These are phyloP conservation scores for Arabis alpina DNA, from an alignment of 345 rosid species.

Conservation along the genomic window DNA sequence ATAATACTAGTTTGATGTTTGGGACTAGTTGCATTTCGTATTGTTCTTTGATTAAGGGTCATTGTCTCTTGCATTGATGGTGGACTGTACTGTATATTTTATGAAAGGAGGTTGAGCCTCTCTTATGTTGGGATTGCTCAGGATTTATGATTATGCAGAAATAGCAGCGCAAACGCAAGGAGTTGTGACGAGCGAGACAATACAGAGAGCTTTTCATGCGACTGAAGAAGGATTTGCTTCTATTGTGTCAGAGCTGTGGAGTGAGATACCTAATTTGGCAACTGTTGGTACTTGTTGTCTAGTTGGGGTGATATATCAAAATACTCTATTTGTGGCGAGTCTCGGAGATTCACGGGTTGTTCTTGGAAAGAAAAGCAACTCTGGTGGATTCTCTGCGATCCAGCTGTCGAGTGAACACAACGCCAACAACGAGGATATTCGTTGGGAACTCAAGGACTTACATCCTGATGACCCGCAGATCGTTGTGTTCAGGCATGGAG, in stretches of 20 bases:
- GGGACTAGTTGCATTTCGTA: slow-evolving; percentile 1
- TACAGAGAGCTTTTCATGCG: slow-evolving; percentile 68
- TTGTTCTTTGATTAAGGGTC: too few species aligned
- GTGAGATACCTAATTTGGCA: slow-evolving; percentile 63
- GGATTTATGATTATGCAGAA: slow-evolving; percentile 87
- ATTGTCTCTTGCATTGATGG: slow-evolving; percentile 18
- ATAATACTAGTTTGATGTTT: background rate
- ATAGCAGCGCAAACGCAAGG: slow-evolving; percentile 70
- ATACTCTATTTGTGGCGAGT: slow-evolving; percentile 84
- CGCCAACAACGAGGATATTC: slow-evolving; percentile 75
- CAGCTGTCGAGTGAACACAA: slow-evolving; percentile 91
- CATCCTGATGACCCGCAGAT: slow-evolving; percentile 91
- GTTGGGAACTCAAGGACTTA: slow-evolving; percentile 78
- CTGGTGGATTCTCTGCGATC: slow-evolving; percentile 70
- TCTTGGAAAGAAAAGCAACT: slow-evolving; percentile 77
- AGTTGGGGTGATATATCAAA: slow-evolving; percentile 78
- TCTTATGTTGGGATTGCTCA: slow-evolving; percentile 72
- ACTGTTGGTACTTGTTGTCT: slow-evolving; percentile 86
- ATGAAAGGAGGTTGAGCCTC: background rate
- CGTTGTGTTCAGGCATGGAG: slow-evolving; percentile 82
- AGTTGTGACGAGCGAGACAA: slow-evolving; percentile 69
- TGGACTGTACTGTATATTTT: background rate
- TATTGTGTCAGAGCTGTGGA: slow-evolving; percentile 72
- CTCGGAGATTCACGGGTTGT: slow-evolving; percentile 89
- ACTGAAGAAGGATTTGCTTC: slow-evolving; percentile 86